phyloP scores from a whole-genome alignment of 1,139 yeast species.

The Suhomyces coccinellae region DNA sequence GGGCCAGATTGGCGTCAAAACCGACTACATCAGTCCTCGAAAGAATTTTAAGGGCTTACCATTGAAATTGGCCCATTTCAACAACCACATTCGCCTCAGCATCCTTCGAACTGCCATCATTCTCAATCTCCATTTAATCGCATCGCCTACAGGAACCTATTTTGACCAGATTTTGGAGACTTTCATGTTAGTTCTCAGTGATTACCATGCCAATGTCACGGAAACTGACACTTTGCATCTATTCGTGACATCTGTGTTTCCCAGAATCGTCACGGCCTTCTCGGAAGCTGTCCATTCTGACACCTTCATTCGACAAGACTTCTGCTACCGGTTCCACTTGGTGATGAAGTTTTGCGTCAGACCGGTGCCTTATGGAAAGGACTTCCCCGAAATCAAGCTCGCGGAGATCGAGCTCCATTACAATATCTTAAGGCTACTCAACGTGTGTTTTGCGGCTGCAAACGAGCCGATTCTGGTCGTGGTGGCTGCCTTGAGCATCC shows the following conservation, averaged over 20 bases:
- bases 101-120: slow-evolving; percentile 11
- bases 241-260: slow-evolving; percentile 14
- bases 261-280: slow-evolving; percentile 7
- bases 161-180: slow-evolving; percentile 9
- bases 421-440: slow-evolving; percentile 10
- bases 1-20: slow-evolving; percentile 6
- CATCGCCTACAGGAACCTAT: background rate
- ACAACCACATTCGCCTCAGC: slow-evolving; percentile 11
- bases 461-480: background rate
- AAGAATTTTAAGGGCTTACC: slow-evolving; percentile 7
- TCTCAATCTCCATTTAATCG: slow-evolving; percentile 7
- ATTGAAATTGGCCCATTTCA: slow-evolving; percentile 15
- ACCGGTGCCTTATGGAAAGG: slow-evolving; percentile 4
- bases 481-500: background rate
- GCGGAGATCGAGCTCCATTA: slow-evolving; percentile 8
- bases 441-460: slow-evolving; percentile 8
- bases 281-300: slow-evolving; percentile 1
- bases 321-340: slow-evolving; percentile 7
- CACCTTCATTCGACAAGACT: slow-evolving; percentile 7
- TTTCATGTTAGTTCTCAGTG: slow-evolving; percentile 15
- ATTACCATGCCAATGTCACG: slow-evolving; percentile 15
- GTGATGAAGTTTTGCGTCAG: slow-evolving; percentile 7
- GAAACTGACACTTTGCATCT: slow-evolving; percentile 9
- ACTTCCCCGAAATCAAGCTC: background rate
- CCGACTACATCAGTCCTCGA: slow-evolving; percentile 5